Base-by-base conservation (phyloP, 495 filamentous ascomycete species). In the Thermothielavioides terrestris region DNA sequence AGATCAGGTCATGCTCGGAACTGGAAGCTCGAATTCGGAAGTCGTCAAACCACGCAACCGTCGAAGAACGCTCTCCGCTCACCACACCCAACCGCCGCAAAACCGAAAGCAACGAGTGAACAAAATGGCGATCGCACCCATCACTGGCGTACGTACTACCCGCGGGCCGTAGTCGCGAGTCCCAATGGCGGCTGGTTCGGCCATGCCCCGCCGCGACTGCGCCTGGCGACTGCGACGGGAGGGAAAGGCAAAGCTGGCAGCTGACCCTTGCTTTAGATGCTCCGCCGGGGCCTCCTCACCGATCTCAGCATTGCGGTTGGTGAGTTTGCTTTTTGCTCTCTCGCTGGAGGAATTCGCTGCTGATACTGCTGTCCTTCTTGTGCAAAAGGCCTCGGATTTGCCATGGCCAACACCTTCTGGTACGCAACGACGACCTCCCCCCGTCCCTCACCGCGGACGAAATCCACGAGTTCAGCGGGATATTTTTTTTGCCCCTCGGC, bases 191-290 rank as follows among this genome's bases (percentile, higher is more conserved):
- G 43, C 40, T 48, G 52, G 53, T 51, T 54, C 17, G 25, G 9
- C 38, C 6, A 18, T 39, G 38, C 46, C 28, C 46, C 28, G 37
- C 46, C 15, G n/a, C n/a, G n/a, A n/a, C n/a, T n/a, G n/a, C 23
- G 11, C 18, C 30, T 22, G 28, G 32, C 23, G 12, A 34, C 11
- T 32, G 31, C 18, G 20, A 25, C 12, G 1, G 15, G 27, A 25
- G 17, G 31, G 27, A 20, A 14, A 23, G 4, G 46, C 10, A 42
- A 36, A 36, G 51, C 59, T 61, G 51, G 61, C 55, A n/a, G 37
- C 21, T n/a, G n/a, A n/a, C n/a, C n/a, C n/a, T n/a, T n/a, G 20
- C 22, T n/a, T 10, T 46, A 76, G 73, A 76, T 76, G 70, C 68
- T 76, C 63, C 71, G 72, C 59, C 61, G 70, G 55, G 61, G 64